Evolutionary conservation across 345 rosid species (phyloP).

Genomic region (Lenwebbia sp.): DNA sequence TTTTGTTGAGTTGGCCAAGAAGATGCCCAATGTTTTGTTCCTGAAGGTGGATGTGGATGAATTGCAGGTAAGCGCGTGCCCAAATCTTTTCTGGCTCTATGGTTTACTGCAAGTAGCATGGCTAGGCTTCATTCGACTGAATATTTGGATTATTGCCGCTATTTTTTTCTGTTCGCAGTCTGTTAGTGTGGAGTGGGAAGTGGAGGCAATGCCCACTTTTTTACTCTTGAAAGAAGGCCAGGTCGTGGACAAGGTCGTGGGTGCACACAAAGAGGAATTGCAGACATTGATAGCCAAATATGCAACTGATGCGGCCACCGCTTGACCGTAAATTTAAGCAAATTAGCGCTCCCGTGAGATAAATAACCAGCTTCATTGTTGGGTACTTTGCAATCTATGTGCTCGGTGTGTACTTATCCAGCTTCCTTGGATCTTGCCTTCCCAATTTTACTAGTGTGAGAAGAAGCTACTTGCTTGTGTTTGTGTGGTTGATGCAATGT

Average conservation of each 20-base stretch:
- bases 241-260: background rate
- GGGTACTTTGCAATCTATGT: background rate
- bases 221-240: background rate
- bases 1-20: conserved; percentile 19
- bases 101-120: background rate
- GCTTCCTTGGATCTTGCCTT: background rate
- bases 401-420: background rate
- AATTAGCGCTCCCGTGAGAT: background rate
- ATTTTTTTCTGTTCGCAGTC: background rate
- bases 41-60: conserved; percentile 31
- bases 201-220: conserved; percentile 1
- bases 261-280: background rate
- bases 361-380: background rate
- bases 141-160: background rate
- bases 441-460: background rate
- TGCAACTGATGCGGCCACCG: background rate
- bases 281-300: background rate
- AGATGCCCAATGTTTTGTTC: conserved; percentile 12
- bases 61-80: background rate
- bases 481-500: background rate
- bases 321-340: background rate
- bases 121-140: background rate
- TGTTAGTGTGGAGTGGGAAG: background rate
- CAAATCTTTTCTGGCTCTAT: background rate
- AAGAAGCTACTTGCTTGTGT: background rate